Percentiles rank a stretch among this genome's conserved stretches.
Conservation (phyloP, 2,329 filamentous ascomycete species). For the Uncinocarpus reesii region DNA sequence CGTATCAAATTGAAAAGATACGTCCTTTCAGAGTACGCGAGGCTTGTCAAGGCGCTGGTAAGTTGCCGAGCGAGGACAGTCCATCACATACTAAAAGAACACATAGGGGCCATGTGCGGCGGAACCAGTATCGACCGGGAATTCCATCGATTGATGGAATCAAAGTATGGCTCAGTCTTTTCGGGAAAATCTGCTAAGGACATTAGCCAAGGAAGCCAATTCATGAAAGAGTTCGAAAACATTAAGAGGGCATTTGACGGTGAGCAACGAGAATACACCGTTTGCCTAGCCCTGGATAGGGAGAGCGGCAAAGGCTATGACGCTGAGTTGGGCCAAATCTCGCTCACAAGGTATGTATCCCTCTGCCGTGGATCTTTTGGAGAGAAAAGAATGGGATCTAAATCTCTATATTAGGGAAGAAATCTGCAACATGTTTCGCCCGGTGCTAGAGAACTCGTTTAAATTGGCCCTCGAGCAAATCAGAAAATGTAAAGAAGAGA, state of each 20-base stretch:
- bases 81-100: not conserved
- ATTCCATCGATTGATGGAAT: constrained; percentile 20
- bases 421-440: constrained; percentile 11
- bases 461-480: constrained; percentile 9
- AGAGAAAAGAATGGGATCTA: not conserved
- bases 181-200: constrained; percentile 14
- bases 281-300: constrained; percentile 10
- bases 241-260: constrained; percentile 21
- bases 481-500: not conserved
- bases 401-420: constrained; percentile 8
- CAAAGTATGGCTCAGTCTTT: constrained; percentile 21
- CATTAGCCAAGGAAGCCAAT: constrained; percentile 20
- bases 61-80: not conserved
- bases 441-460: constrained; percentile 9
- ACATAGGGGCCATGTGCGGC: constrained; percentile 22
- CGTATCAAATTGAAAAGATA: constrained; percentile 3
- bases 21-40: constrained; percentile 8
- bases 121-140: constrained; percentile 24
- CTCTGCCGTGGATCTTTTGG: not conserved
- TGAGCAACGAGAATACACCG: not conserved
- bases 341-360: constrained; percentile 4
- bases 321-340: not conserved
- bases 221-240: constrained; percentile 24
- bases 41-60: constrained; percentile 12
- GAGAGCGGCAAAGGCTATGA: constrained; percentile 4